Evolutionary conservation across 1,139 yeast genomes (phyloP).

Genomic region (Sugiyamaella pinicola): DNA sequence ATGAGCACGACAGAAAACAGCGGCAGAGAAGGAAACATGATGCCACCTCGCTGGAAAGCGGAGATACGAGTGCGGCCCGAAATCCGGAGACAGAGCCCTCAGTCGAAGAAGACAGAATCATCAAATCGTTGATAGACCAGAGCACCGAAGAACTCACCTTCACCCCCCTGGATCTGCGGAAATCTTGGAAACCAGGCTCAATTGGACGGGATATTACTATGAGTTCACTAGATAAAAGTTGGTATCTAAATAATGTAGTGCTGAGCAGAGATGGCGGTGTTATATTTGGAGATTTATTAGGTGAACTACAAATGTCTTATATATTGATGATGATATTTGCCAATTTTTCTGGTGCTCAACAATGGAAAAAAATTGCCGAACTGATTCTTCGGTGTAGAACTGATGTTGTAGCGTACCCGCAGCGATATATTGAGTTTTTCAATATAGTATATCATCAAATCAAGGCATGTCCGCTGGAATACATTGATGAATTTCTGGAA

Average conservation of each 20-base stretch:
- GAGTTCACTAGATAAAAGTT: slow-evolving; percentile 49
- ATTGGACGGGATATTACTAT: slow-evolving; percentile 42
- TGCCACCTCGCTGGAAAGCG: not conserved
- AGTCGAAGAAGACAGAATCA: slow-evolving; percentile 37
- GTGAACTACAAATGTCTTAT: slow-evolving; percentile 49
- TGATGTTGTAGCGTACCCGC: slow-evolving; percentile 24
- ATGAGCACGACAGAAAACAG: not conserved
- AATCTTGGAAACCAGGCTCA: slow-evolving; percentile 43
- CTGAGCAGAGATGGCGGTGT: slow-evolving; percentile 29
- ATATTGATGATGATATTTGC: slow-evolving; percentile 46
- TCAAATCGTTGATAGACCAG: slow-evolving; percentile 42
- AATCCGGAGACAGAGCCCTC: slow-evolving; percentile 11
- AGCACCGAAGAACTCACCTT: slow-evolving; percentile 41
- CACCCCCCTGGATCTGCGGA: slow-evolving; percentile 43
- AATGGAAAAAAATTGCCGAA: slow-evolving; percentile 49
- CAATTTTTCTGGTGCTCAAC: slow-evolving; percentile 50
- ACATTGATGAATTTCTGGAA: slow-evolving; percentile 43
- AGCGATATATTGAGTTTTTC: slow-evolving; percentile 37
- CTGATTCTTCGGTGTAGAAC: slow-evolving; percentile 41
- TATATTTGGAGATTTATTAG: slow-evolving; percentile 37
- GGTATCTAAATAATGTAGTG: slow-evolving; percentile 43
- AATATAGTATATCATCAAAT: slow-evolving; percentile 40
- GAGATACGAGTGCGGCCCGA: no score
- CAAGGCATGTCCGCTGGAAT: slow-evolving; percentile 45
- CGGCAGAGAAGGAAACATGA: not conserved